Evolutionary conservation across 2,329 filamentous ascomycete genomes (phyloP).

Genomic region (Colletotrichum graminicola): DNA sequence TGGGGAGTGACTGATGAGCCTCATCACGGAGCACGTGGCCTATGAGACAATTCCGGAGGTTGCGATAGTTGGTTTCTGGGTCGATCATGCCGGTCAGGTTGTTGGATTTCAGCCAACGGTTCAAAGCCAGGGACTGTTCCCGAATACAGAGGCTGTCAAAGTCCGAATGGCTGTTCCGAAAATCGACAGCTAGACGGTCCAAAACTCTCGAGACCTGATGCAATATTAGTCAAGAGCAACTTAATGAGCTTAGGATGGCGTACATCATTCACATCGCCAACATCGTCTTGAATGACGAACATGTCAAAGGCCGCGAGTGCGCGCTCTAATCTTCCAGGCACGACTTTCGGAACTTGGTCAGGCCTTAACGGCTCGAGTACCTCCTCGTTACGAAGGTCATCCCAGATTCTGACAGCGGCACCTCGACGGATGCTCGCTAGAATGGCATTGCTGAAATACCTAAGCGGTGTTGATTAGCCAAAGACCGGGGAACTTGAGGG

Average conservation of each 20-base stretch:
- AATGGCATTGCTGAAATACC: constrained; percentile 80
- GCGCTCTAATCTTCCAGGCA: constrained; percentile 68
- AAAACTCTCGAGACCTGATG: constrained; percentile 72
- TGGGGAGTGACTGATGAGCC: constrained; percentile 83
- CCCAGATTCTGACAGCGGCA: constrained; percentile 84
- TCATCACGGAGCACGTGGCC: constrained; percentile 81
- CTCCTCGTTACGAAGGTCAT: constrained; percentile 55
- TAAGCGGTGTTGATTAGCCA: constrained; percentile 49
- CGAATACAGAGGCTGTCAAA: constrained; percentile 72
- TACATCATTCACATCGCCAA: constrained; percentile 81
- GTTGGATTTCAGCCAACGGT: constrained; percentile 75
- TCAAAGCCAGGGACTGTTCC: constrained; percentile 75
- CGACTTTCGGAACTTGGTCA: constrained; percentile 7
- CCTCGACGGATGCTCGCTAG: constrained; percentile 85
- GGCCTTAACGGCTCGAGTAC: constrained; percentile 6
- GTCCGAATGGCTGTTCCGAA: constrained; percentile 65
- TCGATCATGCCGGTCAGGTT: constrained; percentile 79
- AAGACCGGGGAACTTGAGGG: neutral
- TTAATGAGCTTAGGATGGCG: constrained; percentile 45
- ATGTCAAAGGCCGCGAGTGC: constrained; percentile 88
- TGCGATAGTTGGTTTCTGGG: constrained; percentile 77
- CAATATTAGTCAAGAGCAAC: constrained; percentile 37
- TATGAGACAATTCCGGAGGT: constrained; percentile 88
- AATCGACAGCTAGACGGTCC: constrained; percentile 69
- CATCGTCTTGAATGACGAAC: constrained; percentile 81